A percentile compares a stretch with the other conserved stretches of the same genome.
Conservation (phyloP, 2,329 filamentous ascomycete species). For the Colletotrichum orbiculare region DNA sequence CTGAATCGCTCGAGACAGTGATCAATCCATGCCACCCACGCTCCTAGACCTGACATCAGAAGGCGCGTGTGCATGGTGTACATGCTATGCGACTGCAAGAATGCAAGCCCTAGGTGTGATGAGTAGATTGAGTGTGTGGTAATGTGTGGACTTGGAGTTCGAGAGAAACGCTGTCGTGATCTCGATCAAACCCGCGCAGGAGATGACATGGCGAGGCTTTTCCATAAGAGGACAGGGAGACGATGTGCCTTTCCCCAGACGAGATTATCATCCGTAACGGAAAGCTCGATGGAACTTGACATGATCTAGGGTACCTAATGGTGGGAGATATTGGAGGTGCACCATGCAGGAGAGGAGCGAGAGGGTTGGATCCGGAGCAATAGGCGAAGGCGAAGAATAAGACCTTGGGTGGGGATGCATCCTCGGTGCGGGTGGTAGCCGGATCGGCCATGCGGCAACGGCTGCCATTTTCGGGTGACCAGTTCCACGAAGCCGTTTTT, state of each 20-base stretch:
- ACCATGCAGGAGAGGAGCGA: slow-evolving; percentile 5
- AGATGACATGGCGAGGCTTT: slow-evolving; percentile 13
- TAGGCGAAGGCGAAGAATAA: slow-evolving; percentile 8
- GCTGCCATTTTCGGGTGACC: slow-evolving; percentile 21
- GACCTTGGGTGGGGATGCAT: slow-evolving; percentile 8
- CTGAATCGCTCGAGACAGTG: slow-evolving; percentile 25
- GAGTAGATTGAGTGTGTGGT: slow-evolving; percentile 26
- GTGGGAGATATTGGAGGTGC: slow-evolving; percentile 3
- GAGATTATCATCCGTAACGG: slow-evolving; percentile 15
- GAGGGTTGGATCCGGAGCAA: neutral
- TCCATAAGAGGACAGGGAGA: slow-evolving; percentile 22
- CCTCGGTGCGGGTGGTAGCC: slow-evolving; percentile 18
- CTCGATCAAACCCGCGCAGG: slow-evolving; percentile 33
- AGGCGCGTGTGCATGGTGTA: slow-evolving; percentile 28
- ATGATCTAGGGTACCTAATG: slow-evolving; percentile 3
- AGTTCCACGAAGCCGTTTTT: slow-evolving; percentile 20
- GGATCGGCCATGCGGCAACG: slow-evolving; percentile 33
- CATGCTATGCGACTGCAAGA: neutral
- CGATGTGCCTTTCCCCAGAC: slow-evolving; percentile 18
- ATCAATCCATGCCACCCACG: slow-evolving; percentile 28
- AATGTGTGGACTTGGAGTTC: slow-evolving; percentile 17
- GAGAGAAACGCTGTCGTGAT: slow-evolving; percentile 13
- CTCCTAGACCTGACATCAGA: slow-evolving; percentile 33
- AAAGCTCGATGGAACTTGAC: slow-evolving; percentile 4
- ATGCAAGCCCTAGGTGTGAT: slow-evolving; percentile 25